A percentile compares a stretch with the other conserved stretches of the same genome.
These are phyloP conservation scores for Wickerhamomyces queroliae DNA, from an alignment of 805 yeast species.

Conservation along the genomic window DNA sequence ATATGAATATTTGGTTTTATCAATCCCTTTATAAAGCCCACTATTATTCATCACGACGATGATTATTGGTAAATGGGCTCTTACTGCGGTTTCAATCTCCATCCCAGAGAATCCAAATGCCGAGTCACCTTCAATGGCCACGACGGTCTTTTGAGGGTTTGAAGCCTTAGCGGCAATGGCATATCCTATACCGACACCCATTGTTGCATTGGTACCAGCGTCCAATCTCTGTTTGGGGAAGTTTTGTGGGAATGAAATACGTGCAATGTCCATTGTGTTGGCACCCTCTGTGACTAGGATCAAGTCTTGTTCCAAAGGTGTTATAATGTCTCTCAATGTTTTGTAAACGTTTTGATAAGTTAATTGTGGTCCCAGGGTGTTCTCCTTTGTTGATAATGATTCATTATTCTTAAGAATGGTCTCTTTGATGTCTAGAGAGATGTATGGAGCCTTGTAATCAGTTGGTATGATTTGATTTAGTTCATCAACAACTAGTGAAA, in stretches of 20 bases:
- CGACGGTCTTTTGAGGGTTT: slow-evolving; percentile 35
- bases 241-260: slow-evolving; percentile 51
- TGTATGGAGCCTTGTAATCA: slow-evolving; percentile 26
- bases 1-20: slow-evolving; percentile 23
- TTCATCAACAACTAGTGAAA: slow-evolving; percentile 33
- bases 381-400: slow-evolving; percentile 30
- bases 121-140: slow-evolving; percentile 70
- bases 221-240: slow-evolving; percentile 53
- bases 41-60: slow-evolving; percentile 67
- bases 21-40: slow-evolving; percentile 66
- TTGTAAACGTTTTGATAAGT: slow-evolving; percentile 52
- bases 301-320: slow-evolving; percentile 24
- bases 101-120: slow-evolving; percentile 73
- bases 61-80: slow-evolving; percentile 47
- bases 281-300: slow-evolving; percentile 66
- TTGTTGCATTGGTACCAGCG: slow-evolving; percentile 73
- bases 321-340: slow-evolving; percentile 35
- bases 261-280: slow-evolving; percentile 67
- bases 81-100: slow-evolving; percentile 65
- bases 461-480: slow-evolving; percentile 23
- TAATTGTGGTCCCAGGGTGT: slow-evolving; percentile 17
- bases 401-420: slow-evolving; percentile 26
- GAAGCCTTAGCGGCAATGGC: slow-evolving; percentile 56
- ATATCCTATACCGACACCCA: slow-evolving; percentile 73
- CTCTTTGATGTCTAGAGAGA: slow-evolving; percentile 21